phyloP scores from a whole-genome alignment of 2,329 filamentous ascomycete genomes.

The Sordariomycetes sp. region DNA sequence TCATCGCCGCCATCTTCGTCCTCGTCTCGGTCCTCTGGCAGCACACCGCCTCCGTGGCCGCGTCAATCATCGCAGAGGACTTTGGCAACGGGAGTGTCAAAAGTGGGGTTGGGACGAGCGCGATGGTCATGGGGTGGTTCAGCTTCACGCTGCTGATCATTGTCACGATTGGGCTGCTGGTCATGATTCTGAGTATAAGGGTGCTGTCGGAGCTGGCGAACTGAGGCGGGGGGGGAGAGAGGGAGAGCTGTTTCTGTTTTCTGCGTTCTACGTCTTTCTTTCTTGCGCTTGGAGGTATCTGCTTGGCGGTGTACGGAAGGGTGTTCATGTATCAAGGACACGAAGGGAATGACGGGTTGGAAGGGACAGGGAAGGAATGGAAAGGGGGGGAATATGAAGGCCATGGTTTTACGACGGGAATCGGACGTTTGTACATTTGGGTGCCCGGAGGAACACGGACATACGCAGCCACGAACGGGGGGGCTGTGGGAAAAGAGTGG shows the following conservation, averaged over 20 bases:
- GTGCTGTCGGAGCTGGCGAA: conserved; percentile 51
- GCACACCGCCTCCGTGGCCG: conserved; percentile 91
- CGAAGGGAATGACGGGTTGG: conserved; percentile 6
- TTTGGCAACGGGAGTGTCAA: conserved; percentile 80
- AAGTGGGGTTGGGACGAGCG: conserved; percentile 80
- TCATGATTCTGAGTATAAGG: conserved; percentile 92
- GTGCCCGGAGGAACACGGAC: background rate
- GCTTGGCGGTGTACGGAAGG: background rate
- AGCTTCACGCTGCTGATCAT: conserved; percentile 87
- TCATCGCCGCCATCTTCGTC: conserved; percentile 57
- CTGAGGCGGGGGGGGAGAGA: background rate
- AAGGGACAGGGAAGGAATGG: background rate
- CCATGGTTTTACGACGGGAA: background rate
- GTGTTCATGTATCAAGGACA: background rate
- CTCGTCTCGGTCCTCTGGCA: conserved; percentile 76
- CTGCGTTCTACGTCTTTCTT: background rate
- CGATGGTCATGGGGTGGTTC: conserved; percentile 98
- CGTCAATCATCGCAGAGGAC: conserved; percentile 85
- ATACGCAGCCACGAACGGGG: background rate
- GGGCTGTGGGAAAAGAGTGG: background rate
- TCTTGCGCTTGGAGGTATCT: background rate
- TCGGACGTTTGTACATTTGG: background rate
- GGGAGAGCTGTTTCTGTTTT: background rate
- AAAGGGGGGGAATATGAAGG: background rate
- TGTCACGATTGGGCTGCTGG: conserved; percentile 84